Evolutionary conservation across 2,329 filamentous ascomycete species (phyloP).

Genomic region (Aureobasidium vineae): DNA sequence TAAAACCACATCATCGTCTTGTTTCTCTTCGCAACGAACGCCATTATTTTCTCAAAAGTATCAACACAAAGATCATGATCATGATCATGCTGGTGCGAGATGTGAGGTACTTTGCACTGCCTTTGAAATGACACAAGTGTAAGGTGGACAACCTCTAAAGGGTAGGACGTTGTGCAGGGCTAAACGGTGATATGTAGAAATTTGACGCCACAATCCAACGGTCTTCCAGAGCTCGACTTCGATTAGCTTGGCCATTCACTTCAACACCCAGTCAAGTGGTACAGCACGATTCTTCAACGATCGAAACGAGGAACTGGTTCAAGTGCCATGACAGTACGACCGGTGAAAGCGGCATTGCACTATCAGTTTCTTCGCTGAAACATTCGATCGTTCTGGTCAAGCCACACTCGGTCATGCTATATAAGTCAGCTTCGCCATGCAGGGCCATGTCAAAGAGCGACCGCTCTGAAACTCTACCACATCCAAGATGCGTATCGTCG

Average conservation of each 20-base stretch:
- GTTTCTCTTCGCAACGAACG: too few relatives aligned
- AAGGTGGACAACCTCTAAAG: background rate
- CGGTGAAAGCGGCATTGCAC: slow-evolving; percentile 2
- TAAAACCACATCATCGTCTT: too few relatives aligned
- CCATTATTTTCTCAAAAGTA: background rate
- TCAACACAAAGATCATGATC: background rate
- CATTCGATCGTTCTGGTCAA: background rate
- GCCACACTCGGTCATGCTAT: background rate
- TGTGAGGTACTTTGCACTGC: background rate
- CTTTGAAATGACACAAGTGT: background rate
- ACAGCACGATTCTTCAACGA: background rate
- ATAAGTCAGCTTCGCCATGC: background rate
- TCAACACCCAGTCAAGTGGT: background rate
- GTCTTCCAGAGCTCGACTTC: slow-evolving; percentile 10
- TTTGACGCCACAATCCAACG: slow-evolving; percentile 5
- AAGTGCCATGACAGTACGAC: background rate
- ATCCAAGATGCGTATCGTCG: slow-evolving; percentile 20
- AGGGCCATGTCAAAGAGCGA: background rate
- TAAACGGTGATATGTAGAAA: slow-evolving; percentile 10
- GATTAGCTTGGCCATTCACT: background rate
- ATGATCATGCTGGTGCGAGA: background rate
- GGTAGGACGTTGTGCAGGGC: background rate
- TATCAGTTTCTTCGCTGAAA: slow-evolving; percentile 11
- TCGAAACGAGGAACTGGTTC: background rate
- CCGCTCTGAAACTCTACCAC: background rate